Evolutionary conservation across 2,329 filamentous ascomycete species (phyloP), one percentile per base, ranked within the genome.

Genomic region (Chaetomium strumarium): DNA sequence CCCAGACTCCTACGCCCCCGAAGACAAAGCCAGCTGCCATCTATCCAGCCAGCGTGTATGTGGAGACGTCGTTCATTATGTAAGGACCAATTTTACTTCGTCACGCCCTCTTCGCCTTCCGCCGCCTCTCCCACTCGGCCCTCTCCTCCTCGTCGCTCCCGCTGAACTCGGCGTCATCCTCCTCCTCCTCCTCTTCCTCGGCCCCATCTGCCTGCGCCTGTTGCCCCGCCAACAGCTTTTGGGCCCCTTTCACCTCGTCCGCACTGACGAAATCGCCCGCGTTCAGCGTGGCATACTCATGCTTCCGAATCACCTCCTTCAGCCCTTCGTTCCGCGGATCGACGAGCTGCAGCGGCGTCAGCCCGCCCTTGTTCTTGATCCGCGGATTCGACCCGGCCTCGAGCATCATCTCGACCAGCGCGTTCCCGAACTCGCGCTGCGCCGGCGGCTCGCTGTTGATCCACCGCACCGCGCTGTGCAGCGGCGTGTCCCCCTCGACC

Each of bases 381-480:
- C 79, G 75, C 51, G 79, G 69, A 69, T 70, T 77, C 46, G 73
- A 77, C 53, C 89, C 89, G 50, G 88, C 88, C 71, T 93, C 88
- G 58, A 92, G 78, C 77, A 95, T 83, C 76, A 93, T 89, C 62
- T 85, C 79, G 60, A 92, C 79, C 49, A 93, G 77, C 16, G 79
- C 77, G 61, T 76, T 74, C 60, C 84, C 87, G 58, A 81, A 81
- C 56, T 79, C 74, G 69, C 81, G 79, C 67, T 88, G 82, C 51
- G 76, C 77, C 41, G 77, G 72, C 34, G 79, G 76, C 63, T 88
- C 79, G 51, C 72, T 71, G 76, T 91, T 91, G 72, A 86, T 79
- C 77, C 83, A 92, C 64, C 85, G 80, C 61, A 93, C 82, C 51
- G 83, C 88, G 65, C 81, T 81, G 76, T 95, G 89, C 54, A 95